These are phyloP conservation scores for Vitis labrusca DNA, from an alignment of 164 flowering plant genomes.

Conservation along the genomic window DNA sequence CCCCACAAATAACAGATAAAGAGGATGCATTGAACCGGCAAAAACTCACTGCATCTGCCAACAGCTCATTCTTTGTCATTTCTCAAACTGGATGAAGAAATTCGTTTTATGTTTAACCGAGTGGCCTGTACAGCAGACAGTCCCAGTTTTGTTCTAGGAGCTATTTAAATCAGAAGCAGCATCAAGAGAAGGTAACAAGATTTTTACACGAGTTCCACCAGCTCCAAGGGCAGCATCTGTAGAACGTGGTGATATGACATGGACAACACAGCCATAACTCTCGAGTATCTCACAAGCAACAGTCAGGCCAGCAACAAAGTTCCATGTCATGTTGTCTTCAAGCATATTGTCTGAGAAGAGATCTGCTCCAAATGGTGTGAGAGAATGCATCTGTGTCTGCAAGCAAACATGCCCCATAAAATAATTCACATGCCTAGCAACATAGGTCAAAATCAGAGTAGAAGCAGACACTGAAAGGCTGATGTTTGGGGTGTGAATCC, in stretches of 20 bases:
- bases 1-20: no score
- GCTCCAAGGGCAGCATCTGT: constrained; percentile 65
- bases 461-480: no score
- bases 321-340: constrained; percentile 97
- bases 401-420: constrained; percentile 11
- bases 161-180: constrained; percentile 24
- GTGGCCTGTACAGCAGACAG: no score
- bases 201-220: constrained; percentile 85
- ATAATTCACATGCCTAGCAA: background rate
- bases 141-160: background rate
- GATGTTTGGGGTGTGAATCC: no score
- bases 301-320: constrained; percentile 87
- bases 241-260: constrained; percentile 73
- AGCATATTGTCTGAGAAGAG: constrained; percentile 64
- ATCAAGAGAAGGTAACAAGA: constrained; percentile 74
- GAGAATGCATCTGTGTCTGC: constrained; percentile 94
- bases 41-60: no score
- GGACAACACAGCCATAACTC: constrained; percentile 85
- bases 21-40: no score
- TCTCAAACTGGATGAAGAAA: no score
- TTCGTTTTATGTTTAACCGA: no score
- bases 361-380: constrained; percentile 88
- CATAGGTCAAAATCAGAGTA: background rate
- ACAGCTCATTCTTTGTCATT: no score
- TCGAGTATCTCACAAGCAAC: constrained; percentile 93